Base-by-base conservation (phyloP, 495 filamentous ascomycete species). In the Aspergillus egyptiacus region DNA sequence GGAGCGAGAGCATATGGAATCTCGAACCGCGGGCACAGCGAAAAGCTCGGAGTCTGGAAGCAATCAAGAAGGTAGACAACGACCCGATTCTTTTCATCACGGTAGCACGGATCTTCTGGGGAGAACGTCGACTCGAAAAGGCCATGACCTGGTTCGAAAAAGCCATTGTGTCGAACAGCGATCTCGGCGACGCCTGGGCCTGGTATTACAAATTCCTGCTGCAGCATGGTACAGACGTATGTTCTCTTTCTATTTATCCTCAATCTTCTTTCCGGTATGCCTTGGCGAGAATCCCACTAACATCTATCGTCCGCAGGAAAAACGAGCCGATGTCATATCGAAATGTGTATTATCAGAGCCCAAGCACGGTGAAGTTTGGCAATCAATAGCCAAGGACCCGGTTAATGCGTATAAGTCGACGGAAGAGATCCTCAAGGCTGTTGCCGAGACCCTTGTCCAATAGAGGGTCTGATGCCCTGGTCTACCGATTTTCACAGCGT, bases 71-170 rank as follows among this genome's bases (percentile, higher is more conserved):
- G 70, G 88, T 91, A 5, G 93, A 96, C 45, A 91, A 91, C 58
- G 90, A 97, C 58, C 82, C 93, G 0, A 77, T 84, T 3, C 69
- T 97, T 25, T 90, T 96, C 61, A 81, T 86, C 22, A 83, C 81
- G 0, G 82, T 87, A 2, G 85, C 82, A 2, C 73, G 85, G 7
- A 85, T 88, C 39, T 89, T 89, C 63, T 88, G 84, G 84, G 79
- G 67, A 6, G 85, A 89, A 64, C 74, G 93, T 5, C 83, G 83
- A 60, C 71, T 97, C 18, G 91, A 96, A 50, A 91, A 95, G 61
- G 91, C 94, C 9, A 80, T 85, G 68, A 91, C 81, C 46, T 98
- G 93, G 93, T 97, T 98, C 60, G 87, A 95, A 72, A 93, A 95
- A 69, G 93, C 93, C 4, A 82, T 95, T 44, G 67, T 95, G 45